Evolutionary conservation across 164 flowering plant species (phyloP).

Genomic region (Vitis rupestris): DNA sequence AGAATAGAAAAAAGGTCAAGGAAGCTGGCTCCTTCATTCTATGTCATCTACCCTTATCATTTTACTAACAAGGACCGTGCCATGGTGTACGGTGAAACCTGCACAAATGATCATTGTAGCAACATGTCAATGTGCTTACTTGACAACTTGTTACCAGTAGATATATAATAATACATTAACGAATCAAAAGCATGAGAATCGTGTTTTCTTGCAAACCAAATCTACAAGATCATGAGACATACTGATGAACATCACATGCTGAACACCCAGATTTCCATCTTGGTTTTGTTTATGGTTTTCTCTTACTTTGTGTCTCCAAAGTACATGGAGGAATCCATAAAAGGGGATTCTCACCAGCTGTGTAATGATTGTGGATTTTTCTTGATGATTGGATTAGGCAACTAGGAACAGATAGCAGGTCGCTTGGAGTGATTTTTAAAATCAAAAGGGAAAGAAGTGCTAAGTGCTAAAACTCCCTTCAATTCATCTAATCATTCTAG

Average conservation of each 20-base stretch:
- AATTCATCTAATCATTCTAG: conserved; percentile 3
- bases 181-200: conserved; percentile 5
- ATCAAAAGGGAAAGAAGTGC: background rate
- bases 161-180: too few species aligned
- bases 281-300: background rate
- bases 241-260: background rate
- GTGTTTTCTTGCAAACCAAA: background rate
- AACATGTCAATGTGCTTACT: too few species aligned
- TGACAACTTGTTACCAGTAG: too few species aligned
- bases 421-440: background rate
- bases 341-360: conserved; percentile 18
- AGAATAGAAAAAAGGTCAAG: too few species aligned
- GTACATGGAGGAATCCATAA: background rate
- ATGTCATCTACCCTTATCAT: too few species aligned
- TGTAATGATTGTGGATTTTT: conserved; percentile 4
- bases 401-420: background rate
- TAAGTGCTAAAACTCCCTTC: background rate
- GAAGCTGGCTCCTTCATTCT: too few species aligned
- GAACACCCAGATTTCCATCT: conserved; percentile 3
- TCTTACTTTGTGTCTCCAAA: background rate
- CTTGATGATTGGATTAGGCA: conserved; percentile 4
- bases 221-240: background rate
- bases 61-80: too few species aligned
- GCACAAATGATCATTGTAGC: too few species aligned
- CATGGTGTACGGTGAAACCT: too few species aligned